Evolutionary conservation across 129 eudicot species (phyloP).

Genomic region (Escallonia rubra): DNA sequence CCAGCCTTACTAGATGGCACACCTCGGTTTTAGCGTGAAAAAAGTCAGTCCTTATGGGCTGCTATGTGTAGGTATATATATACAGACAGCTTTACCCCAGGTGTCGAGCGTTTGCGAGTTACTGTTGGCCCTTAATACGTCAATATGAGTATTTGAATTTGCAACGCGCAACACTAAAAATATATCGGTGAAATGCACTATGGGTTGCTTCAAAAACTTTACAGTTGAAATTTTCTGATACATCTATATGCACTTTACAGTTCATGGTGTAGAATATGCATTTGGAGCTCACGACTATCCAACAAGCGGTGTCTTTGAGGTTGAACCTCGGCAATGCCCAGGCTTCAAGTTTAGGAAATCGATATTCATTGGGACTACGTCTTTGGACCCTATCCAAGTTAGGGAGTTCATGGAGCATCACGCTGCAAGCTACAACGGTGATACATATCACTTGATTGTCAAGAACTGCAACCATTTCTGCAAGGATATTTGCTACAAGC

Average conservation of each 20-base stretch:
- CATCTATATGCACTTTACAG: constrained; percentile 23
- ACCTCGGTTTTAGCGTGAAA: too few relatives aligned
- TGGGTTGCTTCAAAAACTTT: too few relatives aligned
- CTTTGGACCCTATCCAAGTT: constrained; percentile 40
- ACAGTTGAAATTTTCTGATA: background rate
- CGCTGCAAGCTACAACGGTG: constrained; percentile 55
- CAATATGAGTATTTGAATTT: too few relatives aligned
- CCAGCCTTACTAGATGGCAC: too few relatives aligned
- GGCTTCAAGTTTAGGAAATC: constrained; percentile 76
- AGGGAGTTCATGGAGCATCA: constrained; percentile 59
- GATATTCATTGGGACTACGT: constrained; percentile 60
- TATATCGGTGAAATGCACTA: too few relatives aligned
- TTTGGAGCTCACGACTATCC: constrained; percentile 81
- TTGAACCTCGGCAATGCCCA: constrained; percentile 74
- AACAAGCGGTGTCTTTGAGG: constrained; percentile 70
- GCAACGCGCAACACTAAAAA: too few relatives aligned
- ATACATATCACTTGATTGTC: constrained; percentile 66
- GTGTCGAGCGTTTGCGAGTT: too few relatives aligned
- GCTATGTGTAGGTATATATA: too few relatives aligned
- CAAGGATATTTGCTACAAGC: constrained; percentile 53
- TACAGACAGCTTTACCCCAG: too few relatives aligned
- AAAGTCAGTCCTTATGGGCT: too few relatives aligned
- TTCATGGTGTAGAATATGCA: constrained; percentile 77
- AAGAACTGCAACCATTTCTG: constrained; percentile 84
- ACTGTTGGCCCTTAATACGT: too few relatives aligned